Base-by-base conservation (phyloP, 2,329 filamentous ascomycete species). In the Fusarium sp. region DNA sequence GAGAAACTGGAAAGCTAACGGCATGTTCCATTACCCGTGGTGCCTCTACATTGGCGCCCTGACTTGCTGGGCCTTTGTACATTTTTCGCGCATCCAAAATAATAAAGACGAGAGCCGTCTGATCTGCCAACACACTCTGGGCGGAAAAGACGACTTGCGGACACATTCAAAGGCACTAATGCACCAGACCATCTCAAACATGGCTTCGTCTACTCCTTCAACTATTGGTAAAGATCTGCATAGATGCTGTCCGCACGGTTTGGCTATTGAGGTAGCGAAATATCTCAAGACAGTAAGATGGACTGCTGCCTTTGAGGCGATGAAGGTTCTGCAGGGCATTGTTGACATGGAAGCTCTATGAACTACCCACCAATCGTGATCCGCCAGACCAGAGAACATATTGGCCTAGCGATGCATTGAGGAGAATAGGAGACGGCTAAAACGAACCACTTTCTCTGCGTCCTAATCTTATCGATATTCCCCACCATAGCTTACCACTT, bases 81-180 rank as follows among this genome's bases (percentile, higher is more conserved):
- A 50, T 14, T 50, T 50, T 17, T 18, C 32, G 2, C 32, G 18
- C 7, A 17, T 7, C 10, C n/a, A 49, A 3, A 6, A 7, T 40
- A 17, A 40, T n/a, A 17, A n/a, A 7, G 37, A 4, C 0, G 11
- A 14, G 10, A 6, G 5, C 2, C 12, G 8, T 14, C 20, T 12
- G 35, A 4, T 11, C 8, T 50, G 48, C 7, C 48, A 35, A 35
- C 20, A 26, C 23, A 50, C 15, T 3, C 0, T 23, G 7, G 20
- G 15, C 1, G 48, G 48, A 4, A 20, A 35, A 2, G 30, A 50
- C 7, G 8, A 35, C 0, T 7, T 50, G 4, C 30, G 6, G 15
- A n/a, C 15, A 11, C 30, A 50, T 15, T 50, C 48, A 26, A 50
- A 50, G 15, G 20, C 32, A 6, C 32, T 50, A 2, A 50, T 50